phyloP scores from a whole-genome alignment of 345 rosid species.

The Erucastrum elatum region DNA sequence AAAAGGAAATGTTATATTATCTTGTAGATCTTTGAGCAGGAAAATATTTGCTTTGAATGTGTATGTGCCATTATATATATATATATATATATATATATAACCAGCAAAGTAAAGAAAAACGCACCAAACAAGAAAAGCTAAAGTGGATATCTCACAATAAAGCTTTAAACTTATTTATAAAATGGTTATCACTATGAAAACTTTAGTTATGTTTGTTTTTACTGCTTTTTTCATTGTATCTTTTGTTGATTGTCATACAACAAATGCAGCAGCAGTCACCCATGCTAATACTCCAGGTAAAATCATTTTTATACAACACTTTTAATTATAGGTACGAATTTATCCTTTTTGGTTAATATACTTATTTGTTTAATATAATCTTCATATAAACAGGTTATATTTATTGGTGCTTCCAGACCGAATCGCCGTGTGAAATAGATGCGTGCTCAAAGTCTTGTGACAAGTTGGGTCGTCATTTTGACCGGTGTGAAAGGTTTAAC shows the following conservation, averaged over 20 bases:
- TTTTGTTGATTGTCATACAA: not conserved
- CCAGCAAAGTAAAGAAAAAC: not conserved
- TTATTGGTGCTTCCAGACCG: not conserved
- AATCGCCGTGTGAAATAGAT: not conserved
- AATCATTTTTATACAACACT: no score
- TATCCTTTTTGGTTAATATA: no score
- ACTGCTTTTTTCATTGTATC: not conserved
- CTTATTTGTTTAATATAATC: not conserved
- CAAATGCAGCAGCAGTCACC: not conserved
- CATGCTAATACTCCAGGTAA: not conserved
- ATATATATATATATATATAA: no score
- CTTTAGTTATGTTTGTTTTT: not conserved
- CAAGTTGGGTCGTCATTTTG: not conserved
- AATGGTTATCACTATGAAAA: not conserved
- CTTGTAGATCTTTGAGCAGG: not conserved
- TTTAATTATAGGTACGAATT: not conserved
- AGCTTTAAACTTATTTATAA: not conserved
- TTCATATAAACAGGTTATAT: not conserved
- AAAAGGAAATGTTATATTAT: not conserved
- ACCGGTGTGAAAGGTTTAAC: not conserved
- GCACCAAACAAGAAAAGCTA: not conserved
- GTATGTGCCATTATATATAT: not conserved
- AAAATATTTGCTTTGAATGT: not conserved
- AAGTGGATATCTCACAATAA: not conserved
- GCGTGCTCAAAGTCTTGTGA: not conserved